Conservation (phyloP, 1,284 basidiomycete species). For the Cryptococcus sp. region DNA sequence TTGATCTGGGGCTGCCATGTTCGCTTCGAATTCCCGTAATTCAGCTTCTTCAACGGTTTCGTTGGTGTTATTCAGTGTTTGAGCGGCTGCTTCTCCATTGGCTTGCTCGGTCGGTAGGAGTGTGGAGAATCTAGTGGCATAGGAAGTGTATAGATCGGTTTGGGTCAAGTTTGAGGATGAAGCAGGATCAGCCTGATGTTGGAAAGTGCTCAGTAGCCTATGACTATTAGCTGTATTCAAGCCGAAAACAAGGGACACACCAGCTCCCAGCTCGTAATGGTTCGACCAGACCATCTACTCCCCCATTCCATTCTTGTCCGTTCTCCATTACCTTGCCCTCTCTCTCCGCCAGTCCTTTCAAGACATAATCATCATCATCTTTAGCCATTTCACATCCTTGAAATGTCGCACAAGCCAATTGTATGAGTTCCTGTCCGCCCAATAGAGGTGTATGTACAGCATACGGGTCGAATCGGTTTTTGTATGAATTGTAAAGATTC, state of each 20-base stretch:
- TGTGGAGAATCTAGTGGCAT: constrained; percentile 36
- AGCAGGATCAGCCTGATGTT: constrained; percentile 20
- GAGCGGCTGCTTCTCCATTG: background rate
- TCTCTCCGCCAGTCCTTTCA: constrained; percentile 33
- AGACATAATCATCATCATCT: constrained; percentile 37
- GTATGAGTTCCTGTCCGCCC: constrained; percentile 42
- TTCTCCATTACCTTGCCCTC: constrained; percentile 10
- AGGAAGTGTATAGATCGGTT: constrained; percentile 41
- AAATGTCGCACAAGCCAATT: constrained; percentile 42
- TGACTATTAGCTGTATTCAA: background rate
- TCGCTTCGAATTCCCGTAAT: constrained; percentile 14
- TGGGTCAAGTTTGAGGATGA: constrained; percentile 23
- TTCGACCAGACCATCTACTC: constrained; percentile 36
- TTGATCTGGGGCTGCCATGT: constrained; percentile 2
- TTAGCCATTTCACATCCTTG: constrained; percentile 41
- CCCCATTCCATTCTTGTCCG: constrained; percentile 24
- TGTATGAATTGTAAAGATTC: constrained; percentile 37
- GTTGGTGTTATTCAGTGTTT: background rate
- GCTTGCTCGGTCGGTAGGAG: constrained; percentile 4
- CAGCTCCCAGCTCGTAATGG: constrained; percentile 38
- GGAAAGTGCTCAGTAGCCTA: constrained; percentile 37
- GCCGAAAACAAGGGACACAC: constrained; percentile 15
- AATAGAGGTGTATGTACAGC: constrained; percentile 23
- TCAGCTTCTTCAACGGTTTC: constrained; percentile 4
- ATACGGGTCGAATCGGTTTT: constrained; percentile 41